A percentile compares a stretch with the other conserved stretches of the same genome.
Evolutionary conservation across 345 rosid species (phyloP).

Genomic region (Punica granatum): DNA sequence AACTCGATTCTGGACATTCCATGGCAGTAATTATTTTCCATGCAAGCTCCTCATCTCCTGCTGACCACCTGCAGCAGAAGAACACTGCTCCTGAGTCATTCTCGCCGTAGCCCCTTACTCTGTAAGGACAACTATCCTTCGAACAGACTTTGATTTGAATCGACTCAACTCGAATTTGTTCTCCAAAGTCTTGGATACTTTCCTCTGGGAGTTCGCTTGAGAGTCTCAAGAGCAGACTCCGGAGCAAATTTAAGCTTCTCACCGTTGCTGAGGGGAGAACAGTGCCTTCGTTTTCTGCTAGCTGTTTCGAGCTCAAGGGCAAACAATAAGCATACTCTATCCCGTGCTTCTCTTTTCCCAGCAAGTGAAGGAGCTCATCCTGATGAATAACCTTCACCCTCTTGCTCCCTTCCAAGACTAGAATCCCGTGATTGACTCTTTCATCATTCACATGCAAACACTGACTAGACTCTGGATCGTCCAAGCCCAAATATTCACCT

Average conservation of each 20-base stretch:
- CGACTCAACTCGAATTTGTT: slow-evolving; percentile 49
- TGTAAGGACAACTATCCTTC: slow-evolving; percentile 51
- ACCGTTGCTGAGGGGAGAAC: slow-evolving; percentile 6
- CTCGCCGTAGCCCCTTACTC: slow-evolving; percentile 13
- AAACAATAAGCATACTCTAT: slow-evolving; percentile 55
- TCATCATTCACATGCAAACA: slow-evolving; percentile 46
- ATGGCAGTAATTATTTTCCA: slow-evolving; percentile 52
- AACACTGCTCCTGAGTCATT: slow-evolving; percentile 19
- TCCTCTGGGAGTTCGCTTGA: slow-evolving; percentile 21
- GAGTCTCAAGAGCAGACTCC: slow-evolving; percentile 27
- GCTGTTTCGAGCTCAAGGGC: slow-evolving; percentile 20
- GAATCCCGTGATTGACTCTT: slow-evolving; percentile 53
- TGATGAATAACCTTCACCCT: slow-evolving; percentile 63
- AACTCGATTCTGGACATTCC: slow-evolving; percentile 12
- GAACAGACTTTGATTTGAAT: slow-evolving; percentile 37
- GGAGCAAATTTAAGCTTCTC: slow-evolving; percentile 24
- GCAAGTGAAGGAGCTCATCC: slow-evolving; percentile 45
- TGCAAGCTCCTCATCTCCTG: slow-evolving; percentile 58
- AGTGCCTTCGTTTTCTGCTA: slow-evolving; percentile 1
- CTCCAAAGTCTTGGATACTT: slow-evolving; percentile 34
- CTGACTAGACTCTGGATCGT: slow-evolving; percentile 7
- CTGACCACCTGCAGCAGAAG: slow-evolving; percentile 75
- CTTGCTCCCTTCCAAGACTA: slow-evolving; percentile 45
- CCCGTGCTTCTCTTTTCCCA: slow-evolving; percentile 41
- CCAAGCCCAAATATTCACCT: slow-evolving; percentile 18